Evolutionary conservation across 805 yeast genomes (phyloP).

Genomic region (Wickerhamomyces bisporus): DNA sequence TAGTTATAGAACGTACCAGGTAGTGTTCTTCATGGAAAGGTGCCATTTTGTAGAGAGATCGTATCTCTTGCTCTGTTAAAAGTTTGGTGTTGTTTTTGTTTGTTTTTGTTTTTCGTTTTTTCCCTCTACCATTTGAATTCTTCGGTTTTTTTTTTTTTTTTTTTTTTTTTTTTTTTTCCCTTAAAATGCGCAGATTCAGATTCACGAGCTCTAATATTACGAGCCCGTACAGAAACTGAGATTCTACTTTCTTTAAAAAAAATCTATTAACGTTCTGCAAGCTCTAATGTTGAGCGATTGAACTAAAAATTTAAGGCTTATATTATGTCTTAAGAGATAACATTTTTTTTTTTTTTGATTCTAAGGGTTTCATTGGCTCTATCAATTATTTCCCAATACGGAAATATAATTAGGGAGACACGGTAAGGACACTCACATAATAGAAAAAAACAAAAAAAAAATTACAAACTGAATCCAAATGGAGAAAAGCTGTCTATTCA

Average conservation of each 20-base stretch:
- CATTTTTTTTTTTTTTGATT: too few species aligned
- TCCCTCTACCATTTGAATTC: background rate
- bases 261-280: too few species aligned
- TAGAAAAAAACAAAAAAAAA: background rate
- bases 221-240: too few species aligned
- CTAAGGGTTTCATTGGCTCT: background rate
- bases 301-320: too few species aligned
- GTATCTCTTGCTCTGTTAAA: too few species aligned
- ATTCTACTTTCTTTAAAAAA: too few species aligned
- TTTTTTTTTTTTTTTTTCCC: background rate
- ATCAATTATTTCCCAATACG: background rate
- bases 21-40: slow-evolving; percentile 26
- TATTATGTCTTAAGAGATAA: too few species aligned
- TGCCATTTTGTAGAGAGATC: slow-evolving; percentile 15
- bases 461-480: background rate
- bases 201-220: too few species aligned
- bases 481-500: too few species aligned
- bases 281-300: too few species aligned
- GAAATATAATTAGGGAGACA: background rate
- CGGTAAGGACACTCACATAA: background rate
- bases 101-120: background rate
- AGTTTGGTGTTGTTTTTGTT: background rate
- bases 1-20: slow-evolving; percentile 14
- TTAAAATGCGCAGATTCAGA: too few species aligned
- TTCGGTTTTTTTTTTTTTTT: background rate